A percentile compares a stretch with the other conserved stretches of the same genome.
Conservation (phyloP, 2,329 filamentous ascomycete species). For the Beauveria brongniartii region DNA sequence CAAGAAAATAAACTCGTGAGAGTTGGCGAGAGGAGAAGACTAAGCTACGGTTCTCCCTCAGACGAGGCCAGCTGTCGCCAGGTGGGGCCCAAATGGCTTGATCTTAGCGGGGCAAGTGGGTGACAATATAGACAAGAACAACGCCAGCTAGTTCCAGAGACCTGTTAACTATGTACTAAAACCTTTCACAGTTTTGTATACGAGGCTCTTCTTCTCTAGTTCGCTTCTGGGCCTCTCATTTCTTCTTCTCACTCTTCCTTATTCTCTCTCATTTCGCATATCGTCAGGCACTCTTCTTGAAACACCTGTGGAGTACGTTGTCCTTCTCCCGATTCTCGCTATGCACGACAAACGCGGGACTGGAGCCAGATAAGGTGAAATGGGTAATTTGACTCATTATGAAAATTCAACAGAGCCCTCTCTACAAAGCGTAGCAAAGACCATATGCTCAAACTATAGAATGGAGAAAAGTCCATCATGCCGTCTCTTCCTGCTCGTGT, state of each 20-base stretch:
- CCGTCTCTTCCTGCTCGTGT: background rate
- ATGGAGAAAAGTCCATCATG: background rate
- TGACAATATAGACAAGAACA: no score
- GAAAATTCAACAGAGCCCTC: background rate
- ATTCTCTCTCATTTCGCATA: no score
- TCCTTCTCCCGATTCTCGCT: background rate
- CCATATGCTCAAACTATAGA: constrained; percentile 8
- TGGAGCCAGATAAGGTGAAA: background rate
- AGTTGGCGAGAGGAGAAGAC: background rate
- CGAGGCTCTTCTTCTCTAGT: no score
- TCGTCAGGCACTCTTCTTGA: no score
- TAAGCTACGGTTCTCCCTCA: background rate
- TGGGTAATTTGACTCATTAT: background rate
- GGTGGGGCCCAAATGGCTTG: constrained; percentile 1
- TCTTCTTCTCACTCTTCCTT: no score
- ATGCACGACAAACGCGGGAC: no score
- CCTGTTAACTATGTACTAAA: no score
- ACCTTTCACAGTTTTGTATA: no score
- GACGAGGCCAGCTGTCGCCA: constrained; percentile 2
- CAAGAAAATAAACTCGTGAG: background rate
- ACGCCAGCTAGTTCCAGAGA: no score
- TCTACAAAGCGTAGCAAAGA: background rate
- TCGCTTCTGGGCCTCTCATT: no score
- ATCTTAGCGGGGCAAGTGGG: background rate
- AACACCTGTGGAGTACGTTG: background rate